Conservation (phyloP, 2,329 filamentous ascomycete species). For the Amauroascus niger region DNA sequence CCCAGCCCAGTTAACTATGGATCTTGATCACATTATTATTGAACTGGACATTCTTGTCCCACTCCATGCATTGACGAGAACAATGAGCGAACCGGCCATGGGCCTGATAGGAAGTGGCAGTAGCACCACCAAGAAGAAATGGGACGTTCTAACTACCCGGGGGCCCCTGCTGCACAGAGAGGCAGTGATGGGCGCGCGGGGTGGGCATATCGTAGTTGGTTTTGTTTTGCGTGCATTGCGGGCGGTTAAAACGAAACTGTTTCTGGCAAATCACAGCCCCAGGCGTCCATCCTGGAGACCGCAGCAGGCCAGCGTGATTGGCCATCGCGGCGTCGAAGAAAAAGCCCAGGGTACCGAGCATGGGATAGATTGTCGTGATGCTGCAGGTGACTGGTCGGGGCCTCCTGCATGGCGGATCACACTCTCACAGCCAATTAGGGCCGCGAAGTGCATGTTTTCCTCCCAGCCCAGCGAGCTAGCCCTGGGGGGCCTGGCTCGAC, state of each 20-base stretch:
- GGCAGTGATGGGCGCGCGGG: not conserved
- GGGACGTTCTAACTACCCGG: not conserved
- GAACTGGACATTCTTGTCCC: too few species aligned
- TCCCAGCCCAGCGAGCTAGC: constrained; percentile 1
- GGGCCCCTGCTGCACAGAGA: not conserved
- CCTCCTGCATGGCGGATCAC: not conserved
- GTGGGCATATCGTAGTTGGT: not conserved
- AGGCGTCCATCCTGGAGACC: not conserved
- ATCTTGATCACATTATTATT: not conserved
- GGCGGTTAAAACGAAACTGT: constrained; percentile 4
- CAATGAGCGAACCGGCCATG: not conserved
- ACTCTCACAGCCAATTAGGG: constrained; percentile 8
- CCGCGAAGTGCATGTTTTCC: not conserved
- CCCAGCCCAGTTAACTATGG: not conserved
- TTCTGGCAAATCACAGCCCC: constrained; percentile 5
- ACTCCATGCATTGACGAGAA: not conserved
- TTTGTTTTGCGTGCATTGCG: not conserved
- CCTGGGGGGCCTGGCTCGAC: too few species aligned
- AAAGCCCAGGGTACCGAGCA: too few species aligned
- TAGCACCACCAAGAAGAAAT: not conserved
- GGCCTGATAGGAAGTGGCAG: not conserved
- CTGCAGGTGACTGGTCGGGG: constrained; percentile 4
- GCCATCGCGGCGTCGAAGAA: not conserved
- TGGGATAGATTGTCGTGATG: not conserved
- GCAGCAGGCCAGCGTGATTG: not conserved